A percentile compares a stretch with the other conserved stretches of the same genome.
phyloP scores from a whole-genome alignment of 805 yeast genomes.

The Ogataea paraovalis region DNA sequence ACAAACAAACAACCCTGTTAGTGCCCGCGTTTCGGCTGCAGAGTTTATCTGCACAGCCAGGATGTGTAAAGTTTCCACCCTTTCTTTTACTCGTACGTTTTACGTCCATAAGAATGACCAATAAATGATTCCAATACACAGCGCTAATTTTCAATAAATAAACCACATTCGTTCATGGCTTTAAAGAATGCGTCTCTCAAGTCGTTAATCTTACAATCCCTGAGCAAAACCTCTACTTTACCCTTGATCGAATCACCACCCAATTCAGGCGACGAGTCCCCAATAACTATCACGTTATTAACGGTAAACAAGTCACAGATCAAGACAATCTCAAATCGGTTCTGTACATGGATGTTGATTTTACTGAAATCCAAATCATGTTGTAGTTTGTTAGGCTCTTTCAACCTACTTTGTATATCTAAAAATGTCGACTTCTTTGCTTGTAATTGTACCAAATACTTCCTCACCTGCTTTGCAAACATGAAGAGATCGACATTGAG shows the following conservation, averaged over 20 bases:
- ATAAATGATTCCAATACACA: background rate
- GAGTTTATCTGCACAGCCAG: no score
- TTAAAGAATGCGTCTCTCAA: constrained; percentile 16
- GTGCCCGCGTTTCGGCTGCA: no score
- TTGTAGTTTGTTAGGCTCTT: constrained; percentile 13
- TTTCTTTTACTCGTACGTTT: background rate
- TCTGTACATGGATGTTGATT: constrained; percentile 18
- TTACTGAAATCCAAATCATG: constrained; percentile 28
- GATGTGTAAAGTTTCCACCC: no score
- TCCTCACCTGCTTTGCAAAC: constrained; percentile 26
- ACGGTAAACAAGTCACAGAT: constrained; percentile 19
- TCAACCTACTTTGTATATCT: constrained; percentile 11
- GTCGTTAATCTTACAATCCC: constrained; percentile 11
- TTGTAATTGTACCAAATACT: constrained; percentile 23
- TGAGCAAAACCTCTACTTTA: constrained; percentile 18
- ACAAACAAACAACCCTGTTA: no score
- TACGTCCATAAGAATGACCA: no score
- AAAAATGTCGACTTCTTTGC: constrained; percentile 15
- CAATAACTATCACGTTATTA: constrained; percentile 16
- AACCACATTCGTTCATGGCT: constrained; percentile 14
- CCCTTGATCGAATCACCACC: constrained; percentile 5
- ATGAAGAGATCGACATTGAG: constrained; percentile 21
- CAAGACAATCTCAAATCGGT: constrained; percentile 19
- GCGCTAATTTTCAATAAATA: background rate
- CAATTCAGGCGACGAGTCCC: constrained; percentile 3